Evolutionary conservation across 2,329 filamentous ascomycete genomes (phyloP), one percentile per base, ranked within the genome.

Genomic region (Exophiala dermatitidis): DNA sequence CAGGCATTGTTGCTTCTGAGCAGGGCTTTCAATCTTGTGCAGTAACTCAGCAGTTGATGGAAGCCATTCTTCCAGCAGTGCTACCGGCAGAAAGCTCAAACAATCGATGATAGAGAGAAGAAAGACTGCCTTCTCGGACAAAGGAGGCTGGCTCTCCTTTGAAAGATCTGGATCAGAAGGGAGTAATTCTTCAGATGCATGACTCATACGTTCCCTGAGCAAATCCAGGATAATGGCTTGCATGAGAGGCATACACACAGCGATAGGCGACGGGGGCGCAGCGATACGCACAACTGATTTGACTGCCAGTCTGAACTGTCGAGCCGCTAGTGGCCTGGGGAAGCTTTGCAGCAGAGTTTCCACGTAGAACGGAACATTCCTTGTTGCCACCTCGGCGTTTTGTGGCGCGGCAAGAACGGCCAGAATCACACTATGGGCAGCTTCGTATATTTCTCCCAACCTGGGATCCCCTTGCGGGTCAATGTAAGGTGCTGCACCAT

Each of bases 231-330:
- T 72, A 1, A 83, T 85, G 57, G 90, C 87, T 1, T 88, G 84
- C n/a, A 95, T 78, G 53, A 86, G 77, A 0, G 88, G 88, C 58
- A 93, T 84, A 3, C 78, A 78, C 44, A 81, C 82, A 33, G 86
- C 82, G 38, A 94, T 78, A 1, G 82, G 79, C 36, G 86, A 89
- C 0, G 90, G 90, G 2, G 90, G 88, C 2, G 86, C 84, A 7
- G 89, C 83, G 54, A 94, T 84, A 63, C 86, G 85, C 68, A 95
- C 81, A 43, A 95, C 75, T 1, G 88, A 91, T 67, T 85, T 88
- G 74, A 95, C 90, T 7, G 90, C 90, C 6, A 95, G 76, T 31
- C 90, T 81, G 73, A 96, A 95, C 67, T 96, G 90, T 10, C 90
- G 82, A 0, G 87, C 78, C 0, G 88, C 90, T 19, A 95, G 81